A percentile compares a stretch with the other conserved stretches of the same genome.
Conservation (phyloP, 2,329 filamentous ascomycete species). For the Fusarium luffae region DNA sequence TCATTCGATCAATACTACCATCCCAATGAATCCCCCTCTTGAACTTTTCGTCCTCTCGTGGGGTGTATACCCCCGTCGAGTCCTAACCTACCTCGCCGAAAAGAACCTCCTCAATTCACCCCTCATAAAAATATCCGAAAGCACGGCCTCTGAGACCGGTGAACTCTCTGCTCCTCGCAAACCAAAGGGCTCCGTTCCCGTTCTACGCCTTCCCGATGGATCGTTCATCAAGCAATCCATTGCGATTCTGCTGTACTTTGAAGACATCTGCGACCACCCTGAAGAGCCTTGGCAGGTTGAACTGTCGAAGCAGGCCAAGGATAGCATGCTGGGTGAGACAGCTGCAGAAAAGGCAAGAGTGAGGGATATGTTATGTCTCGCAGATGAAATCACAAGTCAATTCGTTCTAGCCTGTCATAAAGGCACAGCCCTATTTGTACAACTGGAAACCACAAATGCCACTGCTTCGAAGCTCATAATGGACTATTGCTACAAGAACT, state of each 20-base stretch:
- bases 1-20: accelerated
- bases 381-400: conserved; percentile 21
- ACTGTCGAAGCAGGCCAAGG: not conserved
- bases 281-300: conserved; percentile 20
- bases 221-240: conserved; percentile 36
- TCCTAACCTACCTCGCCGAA: conserved; percentile 27
- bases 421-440: conserved; percentile 6
- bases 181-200: conserved; percentile 18
- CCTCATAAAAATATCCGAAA: conserved; percentile 12
- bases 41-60: conserved; percentile 31
- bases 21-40: conserved; percentile 10
- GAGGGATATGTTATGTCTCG: conserved; percentile 25
- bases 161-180: conserved; percentile 14
- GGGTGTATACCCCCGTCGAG: conserved; percentile 29
- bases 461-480: conserved; percentile 1
- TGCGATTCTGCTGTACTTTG: conserved; percentile 32
- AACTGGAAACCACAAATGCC: conserved; percentile 7
- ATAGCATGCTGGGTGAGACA: conserved; percentile 5
- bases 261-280: conserved; percentile 29
- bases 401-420: conserved; percentile 37
- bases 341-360: conserved; percentile 19
- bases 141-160: not conserved
- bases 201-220: conserved; percentile 28
- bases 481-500: conserved; percentile 14
- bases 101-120: conserved; percentile 15